Percentiles rank a stretch among this genome's conserved stretches.
phyloP scores from a whole-genome alignment of 129 eudicot species.

The Pittosporum tobira region DNA sequence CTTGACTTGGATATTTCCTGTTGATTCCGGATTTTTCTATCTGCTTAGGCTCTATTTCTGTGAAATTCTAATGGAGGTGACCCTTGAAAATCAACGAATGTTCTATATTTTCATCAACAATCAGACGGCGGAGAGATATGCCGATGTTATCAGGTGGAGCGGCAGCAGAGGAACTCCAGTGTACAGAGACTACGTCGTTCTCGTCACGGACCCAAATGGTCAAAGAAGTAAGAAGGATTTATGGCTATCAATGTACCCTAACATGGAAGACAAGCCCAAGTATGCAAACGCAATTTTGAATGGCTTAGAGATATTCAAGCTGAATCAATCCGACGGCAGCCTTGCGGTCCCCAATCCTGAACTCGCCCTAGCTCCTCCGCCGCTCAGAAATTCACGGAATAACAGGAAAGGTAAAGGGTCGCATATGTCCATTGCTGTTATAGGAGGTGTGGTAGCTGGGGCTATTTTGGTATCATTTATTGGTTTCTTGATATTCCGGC shows the following conservation, averaged over 20 bases:
- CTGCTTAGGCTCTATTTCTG: constrained; percentile 29
- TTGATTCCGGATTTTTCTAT: constrained; percentile 20
- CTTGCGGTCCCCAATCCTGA: background rate
- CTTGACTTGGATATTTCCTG: constrained; percentile 17
- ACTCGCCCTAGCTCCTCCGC: no score
- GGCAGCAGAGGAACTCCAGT: constrained; percentile 3
- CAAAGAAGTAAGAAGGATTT: background rate
- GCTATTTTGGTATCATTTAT: background rate
- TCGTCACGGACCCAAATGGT: no score
- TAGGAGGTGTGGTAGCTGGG: background rate
- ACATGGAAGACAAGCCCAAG: no score
- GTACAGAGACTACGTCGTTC: constrained; percentile 19
- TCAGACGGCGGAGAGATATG: background rate
- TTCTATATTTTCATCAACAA: constrained; percentile 12
- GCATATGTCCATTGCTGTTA: background rate
- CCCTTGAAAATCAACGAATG: background rate
- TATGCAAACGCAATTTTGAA: constrained; percentile 2
- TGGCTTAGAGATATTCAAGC: constrained; percentile 28
- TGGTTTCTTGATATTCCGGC: background rate
- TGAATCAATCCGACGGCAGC: background rate
- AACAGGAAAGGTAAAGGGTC: background rate
- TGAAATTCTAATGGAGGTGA: background rate
- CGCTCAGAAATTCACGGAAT: no score
- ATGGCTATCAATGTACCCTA: background rate
- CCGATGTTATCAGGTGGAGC: background rate